Evolutionary conservation across 2,329 filamentous ascomycete genomes (phyloP).

Genomic region (Drechslerella stenobrocha): DNA sequence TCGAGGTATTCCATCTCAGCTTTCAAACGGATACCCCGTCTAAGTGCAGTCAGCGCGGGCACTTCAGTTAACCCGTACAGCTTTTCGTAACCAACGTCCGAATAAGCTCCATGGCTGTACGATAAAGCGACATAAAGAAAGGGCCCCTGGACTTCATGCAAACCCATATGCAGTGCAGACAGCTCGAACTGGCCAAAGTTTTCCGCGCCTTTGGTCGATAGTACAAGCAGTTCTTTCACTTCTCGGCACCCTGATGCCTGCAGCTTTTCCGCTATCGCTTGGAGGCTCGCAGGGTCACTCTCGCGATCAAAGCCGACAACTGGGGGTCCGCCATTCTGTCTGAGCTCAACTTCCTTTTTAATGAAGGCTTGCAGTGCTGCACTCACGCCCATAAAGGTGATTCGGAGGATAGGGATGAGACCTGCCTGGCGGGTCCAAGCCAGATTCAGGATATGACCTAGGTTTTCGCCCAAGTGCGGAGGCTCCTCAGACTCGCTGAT

Average conservation of each 20-base stretch:
- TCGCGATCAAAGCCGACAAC: neutral
- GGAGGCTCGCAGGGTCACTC: neutral
- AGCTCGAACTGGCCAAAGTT: neutral
- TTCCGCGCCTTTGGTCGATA: neutral
- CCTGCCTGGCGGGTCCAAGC: slow-evolving; percentile 21
- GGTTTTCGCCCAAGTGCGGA: too few species aligned
- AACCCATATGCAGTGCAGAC: neutral
- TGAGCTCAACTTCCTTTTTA: neutral
- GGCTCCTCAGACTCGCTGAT: too few species aligned
- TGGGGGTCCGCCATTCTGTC: neutral
- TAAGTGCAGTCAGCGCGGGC: neutral
- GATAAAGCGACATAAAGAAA: neutral
- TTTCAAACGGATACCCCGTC: slow-evolving; percentile 14
- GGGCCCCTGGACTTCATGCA: neutral
- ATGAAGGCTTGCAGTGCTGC: neutral
- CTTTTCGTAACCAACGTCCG: neutral
- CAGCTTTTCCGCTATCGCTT: neutral
- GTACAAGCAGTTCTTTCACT: neutral
- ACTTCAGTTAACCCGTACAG: slow-evolving; percentile 1
- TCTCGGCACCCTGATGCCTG: neutral
- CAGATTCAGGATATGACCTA: slow-evolving; percentile 11
- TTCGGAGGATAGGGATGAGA: neutral
- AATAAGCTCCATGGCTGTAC: neutral
- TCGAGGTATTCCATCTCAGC: slow-evolving; percentile 16
- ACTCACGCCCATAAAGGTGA: slow-evolving; percentile 7